Base-by-base conservation (phyloP, 345 rosid species). In the Camelina laxa region DNA sequence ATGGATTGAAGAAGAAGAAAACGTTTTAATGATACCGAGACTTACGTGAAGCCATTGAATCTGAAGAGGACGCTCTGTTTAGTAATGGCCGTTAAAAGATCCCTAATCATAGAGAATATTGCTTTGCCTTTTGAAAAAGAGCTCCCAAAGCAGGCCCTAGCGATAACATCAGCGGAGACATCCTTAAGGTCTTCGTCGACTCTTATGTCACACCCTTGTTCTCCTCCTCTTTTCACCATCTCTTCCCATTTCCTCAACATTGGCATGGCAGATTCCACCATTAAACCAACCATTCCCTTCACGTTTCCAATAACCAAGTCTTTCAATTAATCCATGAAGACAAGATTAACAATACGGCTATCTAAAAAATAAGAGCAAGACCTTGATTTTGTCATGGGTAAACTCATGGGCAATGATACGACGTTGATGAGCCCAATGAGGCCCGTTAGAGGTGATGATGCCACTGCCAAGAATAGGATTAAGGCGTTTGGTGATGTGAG, bases 341-440 rank as follows among this genome's bases (percentile, higher is more conserved):
- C 11, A 24, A 13, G 13, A 24, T 13, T 54, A 24, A 24, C 4
- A 56, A 56, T 30, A 19, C 3, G 9, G 0, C 48, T 44, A 44
- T 6, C 48, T 44, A 44, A 41, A 41, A 41, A 4, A 44, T 24
- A 4, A 24, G 11, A 17, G 6, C 6, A 20, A 5, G 6, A 91
- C 97, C 94, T 89, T 87, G 72, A 86, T 86, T 77, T 86, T 87
- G 65, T 89, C 91, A 65, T 84, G 74, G 70, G 83, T 83, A 86
- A 87, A 89, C 74, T 86, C 85, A 7, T 92, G 90, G 2, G 87
- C 86, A 10, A 89, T 80, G 20, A 89, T 80, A 68, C 77, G 82
- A 67, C 88, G 77, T 65, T 82, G 96, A 45, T 80, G 80, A 12
- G 81, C 87, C 93, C 91, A 89, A 8, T 76, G 51, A 36, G 21